These are phyloP conservation scores for Saccharomycopsis selenospora DNA, from an alignment of 805 yeast genomes.

Conservation along the genomic window DNA sequence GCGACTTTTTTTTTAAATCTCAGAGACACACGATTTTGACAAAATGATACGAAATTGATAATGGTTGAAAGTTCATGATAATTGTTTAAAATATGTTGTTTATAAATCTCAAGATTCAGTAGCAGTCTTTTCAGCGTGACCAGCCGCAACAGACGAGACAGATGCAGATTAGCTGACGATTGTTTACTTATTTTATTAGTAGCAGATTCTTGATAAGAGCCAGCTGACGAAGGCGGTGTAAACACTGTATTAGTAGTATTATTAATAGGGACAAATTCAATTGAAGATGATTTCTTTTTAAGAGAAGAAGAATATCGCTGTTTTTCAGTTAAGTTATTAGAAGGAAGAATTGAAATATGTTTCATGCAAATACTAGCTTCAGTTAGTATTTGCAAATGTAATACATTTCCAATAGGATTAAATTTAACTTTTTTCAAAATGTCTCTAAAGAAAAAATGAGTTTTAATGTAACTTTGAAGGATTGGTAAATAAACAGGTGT, in stretches of 20 bases:
- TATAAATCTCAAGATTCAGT: background rate
- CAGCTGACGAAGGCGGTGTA: background rate
- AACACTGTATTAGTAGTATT: background rate
- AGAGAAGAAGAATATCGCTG: background rate
- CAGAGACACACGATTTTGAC: background rate
- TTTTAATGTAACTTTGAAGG: background rate
- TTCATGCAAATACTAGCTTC: background rate
- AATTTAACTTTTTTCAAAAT: background rate
- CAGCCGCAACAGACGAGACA: background rate
- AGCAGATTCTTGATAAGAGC: background rate
- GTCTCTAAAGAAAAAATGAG: background rate
- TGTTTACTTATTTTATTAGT: background rate
- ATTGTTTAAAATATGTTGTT: background rate
- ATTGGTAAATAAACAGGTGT: background rate
- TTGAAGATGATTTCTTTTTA: background rate
- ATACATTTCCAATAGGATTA: background rate
- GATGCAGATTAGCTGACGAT: background rate
- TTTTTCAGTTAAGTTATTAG: background rate
- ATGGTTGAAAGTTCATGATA: conserved; percentile 1
- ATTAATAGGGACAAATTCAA: background rate
- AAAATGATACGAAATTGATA: background rate
- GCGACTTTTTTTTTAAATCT: background rate
- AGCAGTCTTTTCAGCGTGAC: background rate
- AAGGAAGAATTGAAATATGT: background rate
- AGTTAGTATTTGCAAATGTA: conserved; percentile 1